These are phyloP conservation scores for Aspergillus novoparasiticus DNA, from an alignment of 2,329 filamentous ascomycete genomes.

Conservation along the genomic window DNA sequence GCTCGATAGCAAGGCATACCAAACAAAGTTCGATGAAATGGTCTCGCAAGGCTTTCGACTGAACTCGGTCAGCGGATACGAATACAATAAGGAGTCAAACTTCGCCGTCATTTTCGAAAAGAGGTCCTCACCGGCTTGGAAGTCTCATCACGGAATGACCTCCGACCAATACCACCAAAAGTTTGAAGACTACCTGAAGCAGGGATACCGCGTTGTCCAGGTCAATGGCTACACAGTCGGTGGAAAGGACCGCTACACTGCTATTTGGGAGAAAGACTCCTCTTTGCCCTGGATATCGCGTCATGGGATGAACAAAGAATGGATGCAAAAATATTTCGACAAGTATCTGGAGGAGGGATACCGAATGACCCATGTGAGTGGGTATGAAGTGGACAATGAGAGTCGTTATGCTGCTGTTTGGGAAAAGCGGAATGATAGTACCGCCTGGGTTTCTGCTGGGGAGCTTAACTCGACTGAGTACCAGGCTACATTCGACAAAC, in stretches of 20 bases:
- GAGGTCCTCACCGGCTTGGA: conserved; percentile 8
- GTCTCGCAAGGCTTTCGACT: conserved; percentile 12
- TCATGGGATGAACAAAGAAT: conserved; percentile 10
- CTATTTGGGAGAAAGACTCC: conserved; percentile 18
- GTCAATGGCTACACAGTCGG: conserved; percentile 16
- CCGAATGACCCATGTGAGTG: conserved; percentile 14
- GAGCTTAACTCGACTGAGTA: conserved; percentile 11
- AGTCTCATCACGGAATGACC: conserved; percentile 16
- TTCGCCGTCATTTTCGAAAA: conserved; percentile 20
- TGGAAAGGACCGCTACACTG: conserved; percentile 10
- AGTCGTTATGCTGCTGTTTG: conserved; percentile 17
- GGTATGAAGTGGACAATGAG: conserved; percentile 13
- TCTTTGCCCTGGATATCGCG: conserved; percentile 10
- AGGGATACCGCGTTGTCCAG: conserved; percentile 17
- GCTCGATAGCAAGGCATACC: conserved; percentile 14
- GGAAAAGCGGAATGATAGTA: conserved; percentile 12
- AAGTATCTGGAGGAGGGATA: conserved; percentile 13
- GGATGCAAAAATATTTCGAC: conserved; percentile 11
- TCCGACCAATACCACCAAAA: conserved; percentile 15
- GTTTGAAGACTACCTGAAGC: conserved; percentile 14
- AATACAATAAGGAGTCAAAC: conserved; percentile 11
- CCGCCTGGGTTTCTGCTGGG: conserved; percentile 5
- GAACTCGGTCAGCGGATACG: conserved; percentile 17
- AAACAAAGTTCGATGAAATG: conserved; percentile 13
- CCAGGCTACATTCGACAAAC: conserved; percentile 12